These are phyloP conservation scores for Dichomitus squalens DNA, from an alignment of 1,284 basidiomycete genomes.

Conservation along the genomic window DNA sequence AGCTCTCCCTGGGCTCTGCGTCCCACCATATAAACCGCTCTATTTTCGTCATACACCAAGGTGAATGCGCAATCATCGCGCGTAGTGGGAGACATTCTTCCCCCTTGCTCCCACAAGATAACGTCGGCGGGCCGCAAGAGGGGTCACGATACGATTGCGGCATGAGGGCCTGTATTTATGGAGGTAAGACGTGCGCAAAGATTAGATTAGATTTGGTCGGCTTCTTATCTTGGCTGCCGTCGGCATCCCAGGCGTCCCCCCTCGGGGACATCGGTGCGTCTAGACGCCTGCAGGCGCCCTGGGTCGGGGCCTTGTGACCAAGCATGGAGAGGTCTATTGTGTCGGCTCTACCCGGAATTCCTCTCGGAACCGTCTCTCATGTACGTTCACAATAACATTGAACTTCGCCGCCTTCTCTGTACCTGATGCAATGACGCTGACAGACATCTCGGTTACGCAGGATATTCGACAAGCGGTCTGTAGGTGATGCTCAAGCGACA, in stretches of 20 bases:
- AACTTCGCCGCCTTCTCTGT: conserved; percentile 7
- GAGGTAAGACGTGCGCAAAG: conserved; percentile 15
- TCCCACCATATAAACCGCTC: conserved; percentile 12
- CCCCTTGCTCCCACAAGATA: conserved; percentile 15
- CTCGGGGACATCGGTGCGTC: neutral
- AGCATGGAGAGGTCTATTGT: conserved; percentile 14
- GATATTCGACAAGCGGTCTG: neutral
- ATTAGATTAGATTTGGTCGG: conserved; percentile 18
- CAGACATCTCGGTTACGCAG: neutral
- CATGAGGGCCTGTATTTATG: conserved; percentile 15
- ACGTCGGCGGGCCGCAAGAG: conserved; percentile 18
- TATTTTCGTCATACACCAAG: conserved; percentile 19
- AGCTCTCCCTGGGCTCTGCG: neutral
- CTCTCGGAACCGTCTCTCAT: conserved; percentile 7
- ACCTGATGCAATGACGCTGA: neutral
- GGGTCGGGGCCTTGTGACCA: conserved; percentile 6
- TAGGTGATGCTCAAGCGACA: neutral
- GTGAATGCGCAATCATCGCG: conserved; percentile 26
- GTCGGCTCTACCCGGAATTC: conserved; percentile 8
- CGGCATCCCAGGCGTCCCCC: neutral
- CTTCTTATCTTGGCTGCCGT: conserved; percentile 1
- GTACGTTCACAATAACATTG: conserved; percentile 21
- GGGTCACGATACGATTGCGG: conserved; percentile 20
- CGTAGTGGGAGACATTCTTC: conserved; percentile 12
- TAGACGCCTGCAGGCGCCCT: neutral